Conservation (phyloP, 2,329 filamentous ascomycete genomes). For the Diaporthe destruens region DNA sequence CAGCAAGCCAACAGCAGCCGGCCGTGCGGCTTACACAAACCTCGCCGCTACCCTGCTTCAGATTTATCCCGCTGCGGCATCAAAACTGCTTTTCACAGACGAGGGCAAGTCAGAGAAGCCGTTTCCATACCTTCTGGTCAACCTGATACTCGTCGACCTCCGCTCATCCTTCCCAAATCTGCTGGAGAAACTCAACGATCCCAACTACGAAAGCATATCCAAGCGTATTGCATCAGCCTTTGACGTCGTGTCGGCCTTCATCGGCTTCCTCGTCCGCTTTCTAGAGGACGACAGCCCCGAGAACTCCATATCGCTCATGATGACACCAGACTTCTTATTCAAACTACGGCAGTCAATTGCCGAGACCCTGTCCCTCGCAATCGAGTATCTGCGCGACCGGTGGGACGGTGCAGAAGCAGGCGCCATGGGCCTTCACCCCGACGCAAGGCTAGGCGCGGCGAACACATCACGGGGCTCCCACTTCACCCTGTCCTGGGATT, state of each 20-base stretch:
- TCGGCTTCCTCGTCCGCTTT: conserved; percentile 67
- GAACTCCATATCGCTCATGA: conserved; percentile 52
- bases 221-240: conserved; percentile 70
- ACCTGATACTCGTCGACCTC: conserved; percentile 75
- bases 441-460: conserved; percentile 60
- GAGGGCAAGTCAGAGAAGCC: conserved; percentile 59
- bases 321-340: conserved; percentile 71
- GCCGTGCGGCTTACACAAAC: conserved; percentile 70
- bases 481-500: conserved; percentile 70
- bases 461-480: conserved; percentile 60
- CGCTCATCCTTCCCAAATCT: conserved; percentile 72
- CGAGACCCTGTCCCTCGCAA: conserved; percentile 72
- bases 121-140: conserved; percentile 73
- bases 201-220: conserved; percentile 64
- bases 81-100: conserved; percentile 66
- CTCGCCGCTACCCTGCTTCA: conserved; percentile 70
- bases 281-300: conserved; percentile 61
- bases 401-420: conserved; percentile 77
- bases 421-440: conserved; percentile 70
- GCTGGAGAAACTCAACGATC: conserved; percentile 68
- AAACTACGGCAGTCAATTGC: conserved; percentile 71
- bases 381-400: conserved; percentile 77
- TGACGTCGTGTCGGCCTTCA: conserved; percentile 72
- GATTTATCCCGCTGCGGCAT: conserved; percentile 61
- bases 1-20: conserved; percentile 66